Evolutionary conservation across 2,329 filamentous ascomycete species (phyloP), one percentile per base, ranked within the genome.

Genomic region (Sclerotinia sclerotiorum): DNA sequence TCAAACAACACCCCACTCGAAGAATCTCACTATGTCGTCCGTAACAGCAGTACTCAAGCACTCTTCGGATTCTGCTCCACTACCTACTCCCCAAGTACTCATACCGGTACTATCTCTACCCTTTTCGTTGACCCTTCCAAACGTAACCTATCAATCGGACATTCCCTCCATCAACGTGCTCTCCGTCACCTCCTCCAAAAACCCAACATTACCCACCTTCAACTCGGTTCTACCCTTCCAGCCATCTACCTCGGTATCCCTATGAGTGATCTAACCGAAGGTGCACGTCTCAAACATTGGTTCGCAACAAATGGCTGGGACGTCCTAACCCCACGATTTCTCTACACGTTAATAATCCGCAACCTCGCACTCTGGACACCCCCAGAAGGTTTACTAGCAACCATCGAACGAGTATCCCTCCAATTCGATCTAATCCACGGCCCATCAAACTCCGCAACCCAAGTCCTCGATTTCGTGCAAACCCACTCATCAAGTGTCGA

Each of bases 241-340:
- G 91, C 89, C n/a, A 87, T 97, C 32, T 97, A 94, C 75, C 86
- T 92, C 0, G 94, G 94, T 0, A 91, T 97, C 13, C 93, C 94
- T 0, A 88, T 85, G n/a, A 84, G 81, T 6, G 75, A 80, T 0
- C 86, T 84, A 2, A 82, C 85, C 5, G 82, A 84, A 71, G 81
- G 83, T 61, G 74, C 71, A 19, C 63, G 74, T 10, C 65, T 77
- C 5, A 86, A 84, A 72, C 87, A 91, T 56, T 98, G 94, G 94
- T 97, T 97, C 78, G 87, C 89, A n/a, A 92, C 90, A 72, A 85
- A 93, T 58, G 94, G 94, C 19, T 97, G 94, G 94, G 93, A 96
- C 74, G 90, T 85, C 2, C 84, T 86, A 0, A 81, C 88, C 5
- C 87, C 87, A 2, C 83, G 85, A 15, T 82, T 87, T 0, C 84